These are phyloP conservation scores for Exsudoporus floridanus DNA, from an alignment of 1,284 basidiomycete genomes.

Conservation along the genomic window DNA sequence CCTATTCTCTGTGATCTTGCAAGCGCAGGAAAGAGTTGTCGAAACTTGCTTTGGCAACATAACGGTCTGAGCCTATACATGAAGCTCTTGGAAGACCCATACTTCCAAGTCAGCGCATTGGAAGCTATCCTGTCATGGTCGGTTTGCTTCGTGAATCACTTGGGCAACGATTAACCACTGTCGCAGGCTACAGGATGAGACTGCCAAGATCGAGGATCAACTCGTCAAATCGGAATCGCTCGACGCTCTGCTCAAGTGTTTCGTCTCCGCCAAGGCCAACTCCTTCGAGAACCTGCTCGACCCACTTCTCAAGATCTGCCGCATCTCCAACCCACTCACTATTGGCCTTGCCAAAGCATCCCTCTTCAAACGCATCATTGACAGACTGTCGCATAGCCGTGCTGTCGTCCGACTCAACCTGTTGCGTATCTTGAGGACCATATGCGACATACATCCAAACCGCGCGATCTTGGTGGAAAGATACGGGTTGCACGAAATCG, in stretches of 20 bases:
- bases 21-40: conserved; percentile 88
- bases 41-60: conserved; percentile 86
- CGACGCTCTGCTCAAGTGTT: conserved; percentile 78
- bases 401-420: conserved; percentile 90
- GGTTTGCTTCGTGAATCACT: conserved; percentile 25
- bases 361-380: conserved; percentile 86
- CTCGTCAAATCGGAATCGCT: conserved; percentile 70
- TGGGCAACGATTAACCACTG: conserved; percentile 5
- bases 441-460: conserved; percentile 89
- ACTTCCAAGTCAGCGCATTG: conserved; percentile 93
- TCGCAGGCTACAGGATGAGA: conserved; percentile 89
- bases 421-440: conserved; percentile 79
- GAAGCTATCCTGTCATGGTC: conserved; percentile 91
- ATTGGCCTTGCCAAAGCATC: conserved; percentile 76
- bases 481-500: conserved; percentile 76
- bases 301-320: conserved; percentile 86
- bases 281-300: conserved; percentile 96
- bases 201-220: conserved; percentile 88
- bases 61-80: conserved; percentile 83
- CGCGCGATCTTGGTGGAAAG: conserved; percentile 77
- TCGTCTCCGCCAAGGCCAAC: conserved; percentile 84
- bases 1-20: conserved; percentile 96
- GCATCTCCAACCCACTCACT: conserved; percentile 74
- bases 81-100: conserved; percentile 84
- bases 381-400: conserved; percentile 78